Conservation (phyloP, 306 rosid species). For the Cucurbita pepo region DNA sequence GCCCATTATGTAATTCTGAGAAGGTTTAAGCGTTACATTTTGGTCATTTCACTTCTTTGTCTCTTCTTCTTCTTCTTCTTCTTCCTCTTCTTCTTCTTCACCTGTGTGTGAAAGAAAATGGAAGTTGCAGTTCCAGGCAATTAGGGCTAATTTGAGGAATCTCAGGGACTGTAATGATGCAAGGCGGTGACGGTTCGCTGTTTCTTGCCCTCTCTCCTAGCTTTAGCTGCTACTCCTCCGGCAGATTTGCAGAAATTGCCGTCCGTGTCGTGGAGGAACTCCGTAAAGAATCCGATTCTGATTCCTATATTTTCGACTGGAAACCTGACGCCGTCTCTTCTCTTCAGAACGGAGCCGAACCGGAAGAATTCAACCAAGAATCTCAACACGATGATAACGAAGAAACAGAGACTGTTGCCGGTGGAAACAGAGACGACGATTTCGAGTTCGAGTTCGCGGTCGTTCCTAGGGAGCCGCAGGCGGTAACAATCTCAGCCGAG, state of each 20-base stretch:
- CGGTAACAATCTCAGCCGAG: conserved; percentile 50
- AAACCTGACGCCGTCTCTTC: not conserved
- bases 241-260: conserved; percentile 43
- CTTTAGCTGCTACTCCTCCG: conserved; percentile 53
- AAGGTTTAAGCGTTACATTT: not conserved
- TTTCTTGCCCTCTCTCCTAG: conserved; percentile 46
- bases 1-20: not conserved
- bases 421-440: conserved; percentile 15
- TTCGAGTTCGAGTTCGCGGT: conserved; percentile 40
- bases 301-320: conserved; percentile 2
- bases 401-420: not conserved
- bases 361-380: not conserved
- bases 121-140: not conserved
- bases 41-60: not conserved
- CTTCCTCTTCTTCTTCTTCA: not conserved
- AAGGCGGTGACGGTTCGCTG: conserved; percentile 15
- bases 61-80: not conserved
- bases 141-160: not conserved
- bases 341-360: not conserved
- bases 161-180: conserved; percentile 14
- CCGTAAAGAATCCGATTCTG: conserved; percentile 18
- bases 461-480: conserved; percentile 13
- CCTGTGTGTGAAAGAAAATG: not conserved
- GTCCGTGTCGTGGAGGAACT: conserved; percentile 51
- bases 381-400: not conserved